These are phyloP conservation scores for Phaeosphaeria sp. DNA, from an alignment of 2,329 filamentous ascomycete genomes.

Conservation along the genomic window DNA sequence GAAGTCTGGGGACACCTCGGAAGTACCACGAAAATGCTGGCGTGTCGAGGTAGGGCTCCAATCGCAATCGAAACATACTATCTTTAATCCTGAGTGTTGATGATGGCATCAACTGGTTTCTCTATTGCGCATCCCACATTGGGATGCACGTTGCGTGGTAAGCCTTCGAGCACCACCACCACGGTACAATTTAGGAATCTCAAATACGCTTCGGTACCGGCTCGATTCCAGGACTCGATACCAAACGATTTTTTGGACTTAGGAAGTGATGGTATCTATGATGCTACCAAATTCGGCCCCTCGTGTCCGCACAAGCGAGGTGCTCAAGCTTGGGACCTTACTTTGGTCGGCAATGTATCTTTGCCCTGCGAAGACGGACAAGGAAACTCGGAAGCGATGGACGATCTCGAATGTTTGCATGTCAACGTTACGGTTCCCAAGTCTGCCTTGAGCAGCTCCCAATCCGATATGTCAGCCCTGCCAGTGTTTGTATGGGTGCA, in stretches of 20 bases:
- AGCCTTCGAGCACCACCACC: conserved; percentile 18
- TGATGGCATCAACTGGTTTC: neutral
- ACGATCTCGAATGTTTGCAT: conserved; percentile 47
- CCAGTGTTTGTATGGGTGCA: conserved; percentile 62
- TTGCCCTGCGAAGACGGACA: conserved; percentile 22
- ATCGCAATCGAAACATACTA: neutral
- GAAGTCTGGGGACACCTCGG: neutral
- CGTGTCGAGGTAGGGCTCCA: neutral
- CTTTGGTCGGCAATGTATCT: conserved; percentile 26
- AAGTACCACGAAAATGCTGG: neutral
- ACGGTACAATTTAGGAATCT: conserved; percentile 44
- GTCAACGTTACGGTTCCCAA: conserved; percentile 43
- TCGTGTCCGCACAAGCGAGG: conserved; percentile 46
- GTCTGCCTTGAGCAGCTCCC: neutral
- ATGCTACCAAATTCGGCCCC: conserved; percentile 46
- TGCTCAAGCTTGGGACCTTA: conserved; percentile 36
- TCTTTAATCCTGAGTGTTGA: neutral
- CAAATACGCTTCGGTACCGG: conserved; percentile 44
- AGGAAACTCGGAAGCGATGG: conserved; percentile 25
- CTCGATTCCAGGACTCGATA: conserved; percentile 40
- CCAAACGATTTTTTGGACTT: conserved; percentile 12
- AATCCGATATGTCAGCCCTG: conserved; percentile 28
- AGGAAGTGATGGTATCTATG: conserved; percentile 21
- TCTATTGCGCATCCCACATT: conserved; percentile 20
- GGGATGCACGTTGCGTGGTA: conserved; percentile 24